Evolutionary conservation across 495 filamentous ascomycete species (phyloP), one percentile per base, ranked within the genome.

Genomic region (Polyplosphaeria fusca): DNA sequence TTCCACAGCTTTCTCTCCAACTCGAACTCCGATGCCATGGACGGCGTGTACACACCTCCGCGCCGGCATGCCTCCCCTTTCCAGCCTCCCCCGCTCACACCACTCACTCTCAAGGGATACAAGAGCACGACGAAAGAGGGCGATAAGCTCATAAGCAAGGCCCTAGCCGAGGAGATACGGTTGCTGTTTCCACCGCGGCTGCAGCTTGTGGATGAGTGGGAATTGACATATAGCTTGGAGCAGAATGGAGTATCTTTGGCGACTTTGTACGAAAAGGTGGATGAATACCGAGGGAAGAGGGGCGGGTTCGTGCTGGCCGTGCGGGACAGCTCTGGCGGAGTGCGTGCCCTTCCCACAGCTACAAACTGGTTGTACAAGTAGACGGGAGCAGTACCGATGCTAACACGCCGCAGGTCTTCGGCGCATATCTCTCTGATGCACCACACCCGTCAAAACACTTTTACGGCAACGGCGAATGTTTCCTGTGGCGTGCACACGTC

Each of bases 391-490:
- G 19, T 43, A 18, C 40, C 9, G 9, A 47, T 43, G 42, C 47
- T 51, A 40, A 48, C 22, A 37, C 23, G 13, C 16, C 27, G n/a
- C 67, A 92, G 79, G 79, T 91, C 46, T 98, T 98, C 67, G 93
- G 93, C 68, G 90, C 92, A 47, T 97, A 96, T 72, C 82, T 97
- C 56, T 93, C 88, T 59, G 91, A 97, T 65, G 75, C 83, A 25
- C 91, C 91, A 3, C 86, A 85, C 63, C 87, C 88, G 0, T 70
- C 79, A n/a, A 66, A 87, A 0, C 88, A 91, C 50, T 98, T 93
- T 77, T 97, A 83, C 70, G 93, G 93, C 68, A 96, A 86, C 1
- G 93, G 94, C 61, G 93, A 98, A 73, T 96, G 94, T 70, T 98
- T 98, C 76, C 84, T 98, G 66, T 98, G 93, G 93, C 86, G 89